Percentiles rank a stretch among this genome's conserved stretches.
These are phyloP conservation scores for Thymus quinquecostatus DNA, from an alignment of 257 asterid species.

Conservation along the genomic window DNA sequence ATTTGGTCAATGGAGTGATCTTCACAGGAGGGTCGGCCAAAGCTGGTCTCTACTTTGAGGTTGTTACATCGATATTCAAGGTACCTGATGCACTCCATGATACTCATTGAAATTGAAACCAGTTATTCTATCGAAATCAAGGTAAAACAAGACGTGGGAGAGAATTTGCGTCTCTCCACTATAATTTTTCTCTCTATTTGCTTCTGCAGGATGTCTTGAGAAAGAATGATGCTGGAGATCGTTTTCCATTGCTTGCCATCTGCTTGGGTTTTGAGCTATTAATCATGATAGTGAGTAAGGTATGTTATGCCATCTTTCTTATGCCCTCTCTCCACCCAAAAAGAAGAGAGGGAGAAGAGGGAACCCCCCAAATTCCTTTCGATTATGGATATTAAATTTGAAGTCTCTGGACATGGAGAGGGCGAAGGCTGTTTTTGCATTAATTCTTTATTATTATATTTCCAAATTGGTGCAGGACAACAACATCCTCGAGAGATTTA, in stretches of 20 bases:
- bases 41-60: constrained; percentile 67
- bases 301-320: too few relatives aligned
- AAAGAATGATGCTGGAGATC: constrained; percentile 90
- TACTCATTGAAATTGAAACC: constrained; percentile 11
- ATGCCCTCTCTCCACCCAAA: constrained; percentile 2
- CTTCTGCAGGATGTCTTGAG: constrained; percentile 61
- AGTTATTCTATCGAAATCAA: too few relatives aligned
- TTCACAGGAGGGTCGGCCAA: constrained; percentile 90
- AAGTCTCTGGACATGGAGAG: too few relatives aligned
- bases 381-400: too few relatives aligned
- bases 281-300: constrained; percentile 81
- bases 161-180: constrained; percentile 10
- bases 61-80: constrained; percentile 69
- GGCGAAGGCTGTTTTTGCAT: too few relatives aligned
- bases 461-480: constrained; percentile 54
- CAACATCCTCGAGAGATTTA: constrained; percentile 72
- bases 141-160: neutral
- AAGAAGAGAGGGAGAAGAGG: too few relatives aligned
- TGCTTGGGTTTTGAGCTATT: constrained; percentile 96
- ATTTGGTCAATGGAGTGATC: constrained; percentile 82
- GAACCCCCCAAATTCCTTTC: too few relatives aligned
- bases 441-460: neutral
- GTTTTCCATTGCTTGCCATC: constrained; percentile 89
- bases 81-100: too few relatives aligned
- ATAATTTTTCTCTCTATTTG: too few relatives aligned